Evolutionary conservation across 306 rosid species (phyloP), one percentile per base, ranked within the genome.

Genomic region (Canavalia ensiformis): DNA sequence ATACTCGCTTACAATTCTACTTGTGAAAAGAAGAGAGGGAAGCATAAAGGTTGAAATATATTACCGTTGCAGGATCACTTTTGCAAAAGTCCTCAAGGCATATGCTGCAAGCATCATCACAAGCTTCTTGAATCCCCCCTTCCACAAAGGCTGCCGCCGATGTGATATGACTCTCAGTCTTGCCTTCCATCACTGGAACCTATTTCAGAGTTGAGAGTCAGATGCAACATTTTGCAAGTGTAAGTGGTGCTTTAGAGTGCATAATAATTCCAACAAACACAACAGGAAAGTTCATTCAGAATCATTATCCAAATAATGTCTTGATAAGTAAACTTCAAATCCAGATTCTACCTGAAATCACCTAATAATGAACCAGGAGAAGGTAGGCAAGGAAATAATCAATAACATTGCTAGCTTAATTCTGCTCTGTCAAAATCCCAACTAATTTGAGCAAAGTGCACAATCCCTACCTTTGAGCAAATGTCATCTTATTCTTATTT

Each of bases 91-190:
- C 97, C 86, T 94, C 97, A 46, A 94, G 93, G 93, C 98, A 94
- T 85, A 94, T 91, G 83, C 98, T 91, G 85, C 98, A 94, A 82
- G 97, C 84, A 74, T 94, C 98, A 60, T 82, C 93, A 79, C 90
- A 90, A 49, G 93, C 89, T 51, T 86, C 91, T 81, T 91, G 98
- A 79, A 94, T 82, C 30, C 98, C 98, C 71, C 98, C 97, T 83
- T 94, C 94, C 80, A 94, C 97, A 85, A 94, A 94, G 51, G 98
- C 98, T 7, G 87, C 93, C 30, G 94, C 91, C 2, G 98, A 94
- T 56, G 89, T 89, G 86, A 87, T 54, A 35, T 80, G 93, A 82
- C 77, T 82, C 68, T 85, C 98, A n/a, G 76, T 60, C 80, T 87
- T 86, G 51, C 81, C 91, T 68, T 74, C 88, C 90, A 88, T 86